A percentile compares a stretch with the other conserved stretches of the same genome.
phyloP scores from a whole-genome alignment of 225 moss, liverwort and hornwort species.

The Anthoceros angustus region DNA sequence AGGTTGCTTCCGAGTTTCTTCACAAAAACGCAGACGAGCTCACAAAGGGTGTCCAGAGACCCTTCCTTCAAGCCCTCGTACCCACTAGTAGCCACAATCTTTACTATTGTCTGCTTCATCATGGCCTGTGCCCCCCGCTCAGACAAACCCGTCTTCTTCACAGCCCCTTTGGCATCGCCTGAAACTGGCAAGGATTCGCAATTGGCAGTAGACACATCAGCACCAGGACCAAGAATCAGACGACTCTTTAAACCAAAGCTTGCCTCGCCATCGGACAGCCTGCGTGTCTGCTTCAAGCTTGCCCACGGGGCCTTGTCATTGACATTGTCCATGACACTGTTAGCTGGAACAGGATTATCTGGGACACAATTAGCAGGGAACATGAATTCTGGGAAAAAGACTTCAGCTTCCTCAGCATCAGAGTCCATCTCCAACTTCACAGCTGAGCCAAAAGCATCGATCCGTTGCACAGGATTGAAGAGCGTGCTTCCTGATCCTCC shows the following conservation, averaged over 20 bases:
- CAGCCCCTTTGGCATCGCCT: constrained; percentile 5
- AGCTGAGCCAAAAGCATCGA: constrained; percentile 8
- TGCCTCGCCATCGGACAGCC: not conserved
- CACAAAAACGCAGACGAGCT: constrained; percentile 34
- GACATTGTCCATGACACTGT: constrained; percentile 15
- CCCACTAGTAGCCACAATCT: constrained; percentile 47
- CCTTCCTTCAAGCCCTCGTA: constrained; percentile 63
- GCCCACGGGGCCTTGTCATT: constrained; percentile 17
- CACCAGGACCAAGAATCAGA: too few species aligned
- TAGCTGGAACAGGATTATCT: constrained; percentile 47
- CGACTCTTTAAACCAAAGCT: not conserved
- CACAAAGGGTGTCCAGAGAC: constrained; percentile 43
- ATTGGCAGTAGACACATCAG: not conserved
- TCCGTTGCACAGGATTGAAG: not conserved
- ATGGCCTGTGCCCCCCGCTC: constrained; percentile 42
- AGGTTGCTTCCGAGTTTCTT: constrained; percentile 49
- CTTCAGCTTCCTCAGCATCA: constrained; percentile 19
- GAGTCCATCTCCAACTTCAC: constrained; percentile 19
- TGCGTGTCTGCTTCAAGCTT: constrained; percentile 15
- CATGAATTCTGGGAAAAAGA: constrained; percentile 33
- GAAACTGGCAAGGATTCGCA: constrained; percentile 1
- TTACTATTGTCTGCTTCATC: constrained; percentile 47
- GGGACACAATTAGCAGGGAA: constrained; percentile 52
- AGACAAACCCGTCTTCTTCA: constrained; percentile 14
- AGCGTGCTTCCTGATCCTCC: not conserved